Conservation (phyloP, 352 stramenopile genomes). For the Phytophthora foliorum region DNA sequence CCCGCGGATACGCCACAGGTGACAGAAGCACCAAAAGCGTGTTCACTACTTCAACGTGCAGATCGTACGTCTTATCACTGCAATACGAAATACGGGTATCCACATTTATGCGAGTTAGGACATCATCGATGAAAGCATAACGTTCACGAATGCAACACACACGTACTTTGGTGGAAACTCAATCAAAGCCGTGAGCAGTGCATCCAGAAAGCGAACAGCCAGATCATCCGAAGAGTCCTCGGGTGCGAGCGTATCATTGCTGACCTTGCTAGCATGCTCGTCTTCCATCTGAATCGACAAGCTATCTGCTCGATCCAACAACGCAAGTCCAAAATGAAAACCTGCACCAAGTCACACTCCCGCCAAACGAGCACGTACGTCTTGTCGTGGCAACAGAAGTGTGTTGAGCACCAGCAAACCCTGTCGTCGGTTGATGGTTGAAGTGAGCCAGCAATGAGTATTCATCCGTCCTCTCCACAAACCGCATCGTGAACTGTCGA, state of each 20-base stretch:
- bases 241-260: conserved; percentile 5
- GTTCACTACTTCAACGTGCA: conserved; percentile 84
- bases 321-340: conserved; percentile 2
- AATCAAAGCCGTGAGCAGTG: conserved; percentile 61
- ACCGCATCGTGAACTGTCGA: conserved; percentile 77
- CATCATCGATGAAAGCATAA: not conserved
- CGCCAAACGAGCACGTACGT: conserved; percentile 15
- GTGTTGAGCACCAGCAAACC: conserved; percentile 1
- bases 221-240: conserved; percentile 61
- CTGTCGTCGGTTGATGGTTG: conserved; percentile 42
- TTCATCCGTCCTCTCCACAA: conserved; percentile 77
- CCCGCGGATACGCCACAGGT: conserved; percentile 67
- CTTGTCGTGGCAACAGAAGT: conserved; percentile 11
- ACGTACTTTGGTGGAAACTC: conserved; percentile 74
- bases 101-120: not conserved
- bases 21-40: conserved; percentile 77
- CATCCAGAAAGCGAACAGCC: conserved; percentile 74
- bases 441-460: conserved; percentile 72
- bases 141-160: conserved; percentile 10
- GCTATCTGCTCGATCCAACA: conserved; percentile 19
- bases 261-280: conserved; percentile 12
- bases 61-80: conserved; percentile 61
- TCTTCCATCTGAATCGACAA: conserved; percentile 46
- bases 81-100: not conserved
- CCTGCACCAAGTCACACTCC: not conserved